Percentiles rank a stretch among this genome's conserved stretches.
phyloP scores from a whole-genome alignment of 164 flowering plant species.

The Vitis rupestris region DNA sequence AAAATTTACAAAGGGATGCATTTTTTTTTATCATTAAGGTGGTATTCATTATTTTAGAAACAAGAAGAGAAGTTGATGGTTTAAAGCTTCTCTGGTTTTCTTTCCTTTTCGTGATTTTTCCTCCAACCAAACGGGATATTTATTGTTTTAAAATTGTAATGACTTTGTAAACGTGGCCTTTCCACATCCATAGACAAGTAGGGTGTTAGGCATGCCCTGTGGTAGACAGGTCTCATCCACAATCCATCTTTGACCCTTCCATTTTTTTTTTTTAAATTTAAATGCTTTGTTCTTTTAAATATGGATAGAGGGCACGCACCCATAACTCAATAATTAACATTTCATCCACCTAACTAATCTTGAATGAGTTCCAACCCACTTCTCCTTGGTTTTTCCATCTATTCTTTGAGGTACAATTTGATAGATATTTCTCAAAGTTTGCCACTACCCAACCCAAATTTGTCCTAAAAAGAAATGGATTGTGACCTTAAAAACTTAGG shows the following conservation, averaged over 20 bases:
- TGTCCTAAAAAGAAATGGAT: conserved; percentile 18
- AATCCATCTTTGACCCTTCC: neutral
- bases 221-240: conserved; percentile 1
- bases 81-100: too few species aligned
- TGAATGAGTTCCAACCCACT: neutral
- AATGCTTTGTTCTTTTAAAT: neutral
- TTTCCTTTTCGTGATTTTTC: too few species aligned
- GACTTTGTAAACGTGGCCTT: conserved; percentile 9
- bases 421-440: neutral
- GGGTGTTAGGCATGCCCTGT: conserved; percentile 6
- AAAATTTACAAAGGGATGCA: too few species aligned
- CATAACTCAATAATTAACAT: neutral
- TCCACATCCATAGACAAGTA: conserved; percentile 13
- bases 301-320: too few species aligned
- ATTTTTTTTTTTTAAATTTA: neutral
- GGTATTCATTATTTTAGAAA: too few species aligned
- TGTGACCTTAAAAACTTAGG: conserved; percentile 14
- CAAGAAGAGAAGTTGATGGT: too few species aligned
- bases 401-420: neutral
- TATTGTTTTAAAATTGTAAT: neutral
- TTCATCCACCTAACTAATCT: conserved; percentile 1
- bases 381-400: neutral
- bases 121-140: too few species aligned
- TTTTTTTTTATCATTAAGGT: too few species aligned
- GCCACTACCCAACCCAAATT: conserved; percentile 5